These are phyloP conservation scores for Nothopassalora personata DNA, from an alignment of 2,329 filamentous ascomycete genomes.

Conservation along the genomic window DNA sequence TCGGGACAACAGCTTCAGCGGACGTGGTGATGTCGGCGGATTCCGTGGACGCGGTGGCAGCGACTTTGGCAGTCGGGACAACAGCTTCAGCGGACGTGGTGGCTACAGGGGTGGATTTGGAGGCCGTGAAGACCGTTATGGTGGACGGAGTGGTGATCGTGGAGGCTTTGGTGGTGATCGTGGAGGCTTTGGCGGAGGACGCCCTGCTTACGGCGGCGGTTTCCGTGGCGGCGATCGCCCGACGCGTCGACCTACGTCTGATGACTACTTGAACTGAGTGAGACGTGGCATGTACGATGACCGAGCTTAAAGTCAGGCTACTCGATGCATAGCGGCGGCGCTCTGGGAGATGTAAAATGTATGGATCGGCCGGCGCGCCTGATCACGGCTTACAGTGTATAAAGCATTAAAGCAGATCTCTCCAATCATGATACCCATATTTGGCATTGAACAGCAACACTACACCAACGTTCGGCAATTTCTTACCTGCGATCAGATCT, in stretches of 20 bases:
- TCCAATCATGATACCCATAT: constrained; percentile 1
- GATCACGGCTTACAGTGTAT: not conserved
- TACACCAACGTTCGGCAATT: not conserved
- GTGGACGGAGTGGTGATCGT: constrained; percentile 12
- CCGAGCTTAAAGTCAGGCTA: not conserved
- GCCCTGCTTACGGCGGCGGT: not conserved
- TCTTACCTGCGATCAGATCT: not conserved
- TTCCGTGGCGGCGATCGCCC: not conserved
- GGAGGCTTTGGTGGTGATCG: constrained; percentile 26
- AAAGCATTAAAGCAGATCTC: not conserved
- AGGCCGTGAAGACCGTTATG: not conserved
- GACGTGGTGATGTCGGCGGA: constrained; percentile 9
- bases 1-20: constrained; percentile 18
- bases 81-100: constrained; percentile 20
- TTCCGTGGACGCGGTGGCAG: not conserved
- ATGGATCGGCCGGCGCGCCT: not conserved
- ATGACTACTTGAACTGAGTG: not conserved
- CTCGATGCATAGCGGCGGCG: constrained; percentile 1
- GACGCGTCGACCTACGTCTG: not conserved
- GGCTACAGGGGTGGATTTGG: constrained; percentile 4
- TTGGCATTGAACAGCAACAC: not conserved
- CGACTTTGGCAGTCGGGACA: constrained; percentile 12
- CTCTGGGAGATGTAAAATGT: not conserved
- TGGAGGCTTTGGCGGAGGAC: constrained; percentile 31
- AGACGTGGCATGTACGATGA: not conserved